These are phyloP conservation scores for Chaetomiaceae sp. DNA, from an alignment of 2,329 filamentous ascomycete genomes.

Conservation along the genomic window DNA sequence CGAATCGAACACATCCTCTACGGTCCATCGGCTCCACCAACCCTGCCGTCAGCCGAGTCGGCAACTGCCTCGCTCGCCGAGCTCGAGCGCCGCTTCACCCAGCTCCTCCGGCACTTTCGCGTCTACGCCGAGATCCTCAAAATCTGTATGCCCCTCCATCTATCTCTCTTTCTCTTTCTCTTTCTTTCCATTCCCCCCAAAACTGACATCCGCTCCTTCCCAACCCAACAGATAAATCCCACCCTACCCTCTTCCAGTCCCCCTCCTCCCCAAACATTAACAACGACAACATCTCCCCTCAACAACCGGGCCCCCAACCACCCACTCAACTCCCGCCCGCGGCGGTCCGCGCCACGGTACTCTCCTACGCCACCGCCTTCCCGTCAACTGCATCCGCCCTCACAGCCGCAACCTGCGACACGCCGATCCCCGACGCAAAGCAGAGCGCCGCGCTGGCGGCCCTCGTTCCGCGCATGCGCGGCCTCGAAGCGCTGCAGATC, in stretches of 20 bases:
- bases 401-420: conserved; percentile 50
- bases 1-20: conserved; percentile 57
- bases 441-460: conserved; percentile 54
- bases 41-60: conserved; percentile 36
- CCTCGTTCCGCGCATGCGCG: conserved; percentile 58
- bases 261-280: conserved; percentile 32
- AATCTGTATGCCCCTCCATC: conserved; percentile 46
- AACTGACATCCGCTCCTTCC: conserved; percentile 2
- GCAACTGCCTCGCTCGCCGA: conserved; percentile 44
- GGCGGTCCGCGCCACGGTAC: conserved; percentile 51
- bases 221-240: conserved; percentile 43
- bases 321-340: conserved; percentile 50
- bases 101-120: conserved; percentile 47
- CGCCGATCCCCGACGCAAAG: conserved; percentile 52
- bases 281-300: neutral
- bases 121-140: conserved; percentile 57
- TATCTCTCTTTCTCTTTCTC: neutral
- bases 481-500: conserved; percentile 55
- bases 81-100: conserved; percentile 51
- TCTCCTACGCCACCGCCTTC: conserved; percentile 53
- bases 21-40: conserved; percentile 39
- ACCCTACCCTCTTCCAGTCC: conserved; percentile 53
- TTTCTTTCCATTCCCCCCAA: neutral
- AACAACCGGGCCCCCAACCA: conserved; percentile 26
- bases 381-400: conserved; percentile 54